Evolutionary conservation across 192 early-diverging fungal species (phyloP).

Genomic region (Linnemannia zychae): DNA sequence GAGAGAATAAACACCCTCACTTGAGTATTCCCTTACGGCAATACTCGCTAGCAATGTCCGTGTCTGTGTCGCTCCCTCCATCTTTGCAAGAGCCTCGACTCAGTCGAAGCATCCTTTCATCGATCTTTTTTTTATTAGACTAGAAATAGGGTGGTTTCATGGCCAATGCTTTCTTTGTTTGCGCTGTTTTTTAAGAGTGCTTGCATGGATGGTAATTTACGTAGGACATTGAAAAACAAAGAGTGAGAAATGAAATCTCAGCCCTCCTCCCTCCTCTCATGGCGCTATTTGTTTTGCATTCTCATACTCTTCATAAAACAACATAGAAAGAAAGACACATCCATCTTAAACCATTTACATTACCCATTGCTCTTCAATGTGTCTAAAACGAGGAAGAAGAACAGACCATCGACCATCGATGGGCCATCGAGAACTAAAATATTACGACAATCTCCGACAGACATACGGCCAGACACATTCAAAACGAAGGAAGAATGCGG

Average conservation of each 20-base stretch:
- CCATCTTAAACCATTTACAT: neutral
- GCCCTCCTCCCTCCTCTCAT: too few species aligned
- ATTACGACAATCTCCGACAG: neutral
- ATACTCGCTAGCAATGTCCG: neutral
- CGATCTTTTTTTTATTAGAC: neutral
- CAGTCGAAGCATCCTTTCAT: neutral
- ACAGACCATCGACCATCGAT: neutral
- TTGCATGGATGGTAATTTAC: neutral
- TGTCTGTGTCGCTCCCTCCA: neutral
- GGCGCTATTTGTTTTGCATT: neutral
- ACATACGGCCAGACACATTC: neutral
- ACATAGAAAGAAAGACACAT: neutral
- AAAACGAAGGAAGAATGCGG: neutral
- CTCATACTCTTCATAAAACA: neutral
- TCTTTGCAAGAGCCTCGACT: neutral
- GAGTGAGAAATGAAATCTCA: neutral
- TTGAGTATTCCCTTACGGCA: neutral
- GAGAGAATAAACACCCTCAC: too few species aligned
- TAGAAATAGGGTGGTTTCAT: conserved; percentile 12
- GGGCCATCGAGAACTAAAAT: neutral
- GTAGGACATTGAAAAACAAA: neutral
- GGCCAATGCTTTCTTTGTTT: conserved; percentile 8
- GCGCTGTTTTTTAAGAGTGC: neutral
- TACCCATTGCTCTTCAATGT: neutral
- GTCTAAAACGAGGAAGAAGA: neutral